phyloP scores from a whole-genome alignment of 2,329 filamentous ascomycete genomes.

The Sporothrix inflata region DNA sequence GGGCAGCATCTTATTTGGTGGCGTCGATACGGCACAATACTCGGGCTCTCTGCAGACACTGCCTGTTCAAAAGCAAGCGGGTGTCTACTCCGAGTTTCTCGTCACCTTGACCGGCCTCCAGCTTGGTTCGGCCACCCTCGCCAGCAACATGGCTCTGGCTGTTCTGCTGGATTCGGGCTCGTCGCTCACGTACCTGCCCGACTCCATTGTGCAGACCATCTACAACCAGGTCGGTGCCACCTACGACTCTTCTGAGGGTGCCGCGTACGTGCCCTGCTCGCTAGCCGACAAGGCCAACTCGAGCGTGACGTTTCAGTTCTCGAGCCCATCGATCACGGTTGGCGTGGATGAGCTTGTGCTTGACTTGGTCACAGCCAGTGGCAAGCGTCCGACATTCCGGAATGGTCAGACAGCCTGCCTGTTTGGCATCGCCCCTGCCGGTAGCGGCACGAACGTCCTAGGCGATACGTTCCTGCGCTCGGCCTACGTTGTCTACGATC shows the following conservation, averaged over 20 bases:
- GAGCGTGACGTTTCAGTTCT: constrained; percentile 59
- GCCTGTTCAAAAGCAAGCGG: constrained; percentile 62
- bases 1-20: constrained; percentile 74
- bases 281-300: constrained; percentile 47
- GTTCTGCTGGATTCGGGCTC: constrained; percentile 74
- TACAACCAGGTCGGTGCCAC: constrained; percentile 62
- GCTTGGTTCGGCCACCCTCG: constrained; percentile 47
- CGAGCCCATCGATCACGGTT: constrained; percentile 57
- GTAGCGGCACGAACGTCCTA: constrained; percentile 60
- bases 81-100: constrained; percentile 64
- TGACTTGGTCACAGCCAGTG: constrained; percentile 51
- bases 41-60: constrained; percentile 65
- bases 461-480: constrained; percentile 76
- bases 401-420: constrained; percentile 63
- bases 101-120: constrained; percentile 67
- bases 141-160: constrained; percentile 56
- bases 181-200: constrained; percentile 68
- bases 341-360: constrained; percentile 63
- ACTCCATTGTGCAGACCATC: constrained; percentile 56
- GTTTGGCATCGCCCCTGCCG: constrained; percentile 68
- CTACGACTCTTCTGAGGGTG: constrained; percentile 56
- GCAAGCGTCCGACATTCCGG: constrained; percentile 53
- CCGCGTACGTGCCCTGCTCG: constrained; percentile 66
- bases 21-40: constrained; percentile 70
- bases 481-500: constrained; percentile 76